phyloP scores from a whole-genome alignment of 148 eudicot species.

The Camellia lanceoleosa region DNA sequence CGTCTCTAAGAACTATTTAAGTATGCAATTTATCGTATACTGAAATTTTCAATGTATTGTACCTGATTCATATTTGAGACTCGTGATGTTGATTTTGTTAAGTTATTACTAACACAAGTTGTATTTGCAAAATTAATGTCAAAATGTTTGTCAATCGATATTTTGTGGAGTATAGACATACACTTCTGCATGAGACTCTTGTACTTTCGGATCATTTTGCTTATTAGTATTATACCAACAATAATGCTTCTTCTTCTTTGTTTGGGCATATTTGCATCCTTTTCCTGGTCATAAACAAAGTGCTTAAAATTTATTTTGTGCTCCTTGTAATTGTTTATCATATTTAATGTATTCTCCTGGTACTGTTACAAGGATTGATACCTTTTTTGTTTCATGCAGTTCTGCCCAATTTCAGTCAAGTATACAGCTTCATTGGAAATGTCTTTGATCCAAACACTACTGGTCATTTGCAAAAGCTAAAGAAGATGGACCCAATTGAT shows the following conservation, averaged over 20 bases:
- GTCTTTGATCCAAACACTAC: conserved; percentile 28
- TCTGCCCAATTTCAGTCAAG: conserved; percentile 93
- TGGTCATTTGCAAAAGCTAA: conserved; percentile 29
- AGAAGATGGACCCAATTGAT: no score
- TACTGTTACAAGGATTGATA: background rate
- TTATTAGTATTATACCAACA: background rate
- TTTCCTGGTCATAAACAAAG: background rate
- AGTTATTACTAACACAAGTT: background rate
- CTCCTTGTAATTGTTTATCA: background rate
- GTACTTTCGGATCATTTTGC: background rate
- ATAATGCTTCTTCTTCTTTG: background rate
- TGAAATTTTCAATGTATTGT: background rate
- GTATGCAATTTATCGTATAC: no score
- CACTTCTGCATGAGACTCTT: background rate
- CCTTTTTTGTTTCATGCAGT: conserved; percentile 46
- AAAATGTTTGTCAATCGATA: no score
- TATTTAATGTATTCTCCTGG: background rate
- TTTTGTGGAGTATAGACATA: no score
- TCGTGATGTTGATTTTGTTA: background rate
- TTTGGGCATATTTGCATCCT: background rate
- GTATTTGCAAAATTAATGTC: background rate
- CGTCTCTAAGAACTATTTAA: background rate
- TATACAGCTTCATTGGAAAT: background rate
- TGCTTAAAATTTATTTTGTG: background rate
- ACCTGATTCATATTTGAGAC: background rate